Conservation (phyloP, 163 green algal genomes). For the Chlorella variabilis region DNA sequence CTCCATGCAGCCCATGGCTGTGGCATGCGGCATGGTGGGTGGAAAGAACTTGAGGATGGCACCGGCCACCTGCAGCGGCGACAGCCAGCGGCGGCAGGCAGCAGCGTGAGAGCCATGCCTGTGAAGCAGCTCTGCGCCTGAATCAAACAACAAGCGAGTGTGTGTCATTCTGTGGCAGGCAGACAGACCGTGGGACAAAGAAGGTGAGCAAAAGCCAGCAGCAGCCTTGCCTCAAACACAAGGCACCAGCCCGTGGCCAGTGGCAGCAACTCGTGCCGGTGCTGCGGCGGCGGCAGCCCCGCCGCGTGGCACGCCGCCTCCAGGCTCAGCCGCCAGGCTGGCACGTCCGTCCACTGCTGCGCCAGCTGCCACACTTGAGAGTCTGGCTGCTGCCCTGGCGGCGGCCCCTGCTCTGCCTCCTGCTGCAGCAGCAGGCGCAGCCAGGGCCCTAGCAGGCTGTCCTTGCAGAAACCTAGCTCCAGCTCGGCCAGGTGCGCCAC, state of each 20-base stretch:
- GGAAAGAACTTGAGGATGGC: slow-evolving; percentile 36
- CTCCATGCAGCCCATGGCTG: slow-evolving; percentile 23
- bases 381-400: background rate
- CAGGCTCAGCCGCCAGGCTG: background rate
- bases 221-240: slow-evolving; percentile 17
- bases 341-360: slow-evolving; percentile 20
- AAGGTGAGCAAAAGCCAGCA: background rate
- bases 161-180: no score
- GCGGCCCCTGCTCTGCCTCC: background rate
- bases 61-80: background rate
- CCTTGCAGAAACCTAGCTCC: background rate
- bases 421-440: slow-evolving; percentile 26
- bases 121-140: no score
- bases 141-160: background rate
- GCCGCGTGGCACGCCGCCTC: background rate
- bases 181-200: no score
- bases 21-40: background rate
- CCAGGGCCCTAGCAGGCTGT: slow-evolving; percentile 12
- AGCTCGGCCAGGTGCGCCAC: slow-evolving; percentile 2
- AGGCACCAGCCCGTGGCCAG: slow-evolving; percentile 13
- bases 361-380: slow-evolving; percentile 11
- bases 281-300: background rate
- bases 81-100: background rate
- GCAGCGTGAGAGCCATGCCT: no score
- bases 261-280: background rate